Evolutionary conservation across 2,329 filamentous ascomycete genomes (phyloP), one percentile per base, ranked within the genome.

Genomic region (Teratosphaeria destructans): DNA sequence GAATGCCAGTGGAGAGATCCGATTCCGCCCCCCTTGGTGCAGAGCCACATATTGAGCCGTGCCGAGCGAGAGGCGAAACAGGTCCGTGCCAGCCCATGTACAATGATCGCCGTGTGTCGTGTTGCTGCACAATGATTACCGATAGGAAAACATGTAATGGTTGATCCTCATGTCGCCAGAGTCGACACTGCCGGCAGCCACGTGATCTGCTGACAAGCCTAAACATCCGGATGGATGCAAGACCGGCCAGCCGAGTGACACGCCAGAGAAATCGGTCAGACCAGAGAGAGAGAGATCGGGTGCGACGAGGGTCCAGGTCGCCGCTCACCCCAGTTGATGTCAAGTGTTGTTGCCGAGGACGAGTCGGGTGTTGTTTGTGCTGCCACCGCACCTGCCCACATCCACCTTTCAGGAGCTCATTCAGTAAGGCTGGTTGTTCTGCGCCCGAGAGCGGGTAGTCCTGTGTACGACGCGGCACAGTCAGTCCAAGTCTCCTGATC

Each of bases 351-450:
- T 16, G 35, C 29, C 35, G 57, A 55, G 26, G 29, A 67, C 37
- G 57, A 59, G 62, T 65, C 72, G 71, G 73, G 70, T 73, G 57
- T 70, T 71, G 60, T 62, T 67, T 71, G 68, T 71, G 72, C 73
- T 70, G 29, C 23, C 43, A 27, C 35, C 23, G 39, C 29, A 43
- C 37, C 74, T 71, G 73, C 65, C 68, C 68, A 66, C 68, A 66
- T 67, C 56, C 64, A 52, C 70, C 67, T 23, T 76, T 79, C 77
- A 79, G 75, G 78, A 79, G 71, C 73, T 73, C 67, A 73, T 74
- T 71, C 76, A 74, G 68, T 72, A 71, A 68, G 79, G 71, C 77
- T 76, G 72, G 79, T 76, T 76, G 79, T 76, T 77, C 77, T 80
- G 73, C 70, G 68, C 43, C 19, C 77, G 77, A 62, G 77, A 79